Conservation (phyloP, 352 stramenopile species). For the Globisporangium carolinianum region DNA sequence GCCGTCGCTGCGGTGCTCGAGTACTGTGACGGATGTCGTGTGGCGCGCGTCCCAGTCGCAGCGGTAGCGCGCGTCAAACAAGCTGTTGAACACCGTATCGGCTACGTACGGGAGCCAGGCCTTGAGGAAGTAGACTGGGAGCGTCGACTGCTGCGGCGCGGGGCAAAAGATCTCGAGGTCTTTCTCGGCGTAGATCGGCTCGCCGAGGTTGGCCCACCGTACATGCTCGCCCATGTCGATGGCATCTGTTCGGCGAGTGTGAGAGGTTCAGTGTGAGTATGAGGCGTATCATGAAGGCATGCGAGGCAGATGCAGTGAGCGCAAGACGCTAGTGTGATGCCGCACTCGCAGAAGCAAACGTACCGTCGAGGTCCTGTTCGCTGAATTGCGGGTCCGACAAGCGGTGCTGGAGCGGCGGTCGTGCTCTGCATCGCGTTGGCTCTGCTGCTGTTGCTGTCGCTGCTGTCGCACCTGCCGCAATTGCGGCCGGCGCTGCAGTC, state of each 20-base stretch:
- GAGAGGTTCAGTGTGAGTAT: background rate
- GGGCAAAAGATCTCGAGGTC: conserved; percentile 69
- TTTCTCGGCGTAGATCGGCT: conserved; percentile 66
- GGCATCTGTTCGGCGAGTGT: conserved; percentile 27
- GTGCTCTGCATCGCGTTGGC: conserved; percentile 7
- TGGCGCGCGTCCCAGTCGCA: conserved; percentile 40
- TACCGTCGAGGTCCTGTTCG: conserved; percentile 44
- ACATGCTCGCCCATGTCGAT: conserved; percentile 63
- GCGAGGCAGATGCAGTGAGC: background rate
- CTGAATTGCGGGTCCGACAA: conserved; percentile 60
- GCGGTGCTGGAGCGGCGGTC: conserved; percentile 35
- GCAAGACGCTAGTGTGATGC: background rate
- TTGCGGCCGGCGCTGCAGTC: background rate
- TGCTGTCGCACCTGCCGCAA: background rate
- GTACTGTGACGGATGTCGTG: conserved; percentile 31
- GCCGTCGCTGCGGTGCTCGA: conserved; percentile 37
- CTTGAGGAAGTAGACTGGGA: conserved; percentile 67
- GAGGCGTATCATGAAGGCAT: too few relatives aligned
- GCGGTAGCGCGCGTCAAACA: conserved; percentile 56
- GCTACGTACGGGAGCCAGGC: conserved; percentile 62
- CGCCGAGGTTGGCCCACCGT: conserved; percentile 49
- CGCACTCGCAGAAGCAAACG: background rate
- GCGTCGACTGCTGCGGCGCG: conserved; percentile 34
- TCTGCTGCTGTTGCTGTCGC: conserved; percentile 1
- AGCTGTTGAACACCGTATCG: conserved; percentile 60